Evolutionary conservation across 306 rosid species (phyloP), one percentile per base, ranked within the genome.

Genomic region (Biancaea sappan): DNA sequence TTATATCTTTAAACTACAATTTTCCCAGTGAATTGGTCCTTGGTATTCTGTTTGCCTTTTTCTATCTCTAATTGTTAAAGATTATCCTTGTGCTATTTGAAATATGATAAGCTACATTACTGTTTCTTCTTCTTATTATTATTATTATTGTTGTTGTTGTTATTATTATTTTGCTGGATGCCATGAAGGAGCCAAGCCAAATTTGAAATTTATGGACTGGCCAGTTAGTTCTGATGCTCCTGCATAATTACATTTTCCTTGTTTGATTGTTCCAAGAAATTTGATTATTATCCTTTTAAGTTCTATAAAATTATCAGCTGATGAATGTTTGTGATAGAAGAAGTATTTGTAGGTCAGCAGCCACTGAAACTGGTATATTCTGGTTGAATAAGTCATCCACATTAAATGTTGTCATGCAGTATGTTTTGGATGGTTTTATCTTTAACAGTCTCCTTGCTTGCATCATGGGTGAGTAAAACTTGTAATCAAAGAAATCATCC

Each of bases 371-470:
- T 46, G 48, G 37, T 26, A 50, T 65, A 24, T 46, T 46, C 38
- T 41, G 54, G 71, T 65, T 24, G 38, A 46, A 25, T 41, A 28
- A 65, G 71, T 10, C 71, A 41, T 6, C 14, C 48, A 41, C 71
- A 41, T 24, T 6, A 41, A 41, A 15, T 43, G 8, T 52, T 52
- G 29, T 52, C 59, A 22, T 52, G 19, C 21, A 57, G 8, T 2
- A 6, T 65, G 19, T 38, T 2, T 22, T 13, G 54, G 54, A 26
- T 43, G 48, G 52, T 65, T 64, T 65, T 65, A 65, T 43, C 14
- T 5, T 3, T 65, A 32, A 32, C n/a, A 24, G 38, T 50, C 38
- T 50, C 38, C 24, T 24, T 21, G 31, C 19, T 37, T 63, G 50
- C 32, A 63, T 19, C 50, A 10, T 6, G n/a, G 24, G 31, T 41